phyloP scores from a whole-genome alignment of 2,329 filamentous ascomycete genomes.

The Beauveria medogensis region DNA sequence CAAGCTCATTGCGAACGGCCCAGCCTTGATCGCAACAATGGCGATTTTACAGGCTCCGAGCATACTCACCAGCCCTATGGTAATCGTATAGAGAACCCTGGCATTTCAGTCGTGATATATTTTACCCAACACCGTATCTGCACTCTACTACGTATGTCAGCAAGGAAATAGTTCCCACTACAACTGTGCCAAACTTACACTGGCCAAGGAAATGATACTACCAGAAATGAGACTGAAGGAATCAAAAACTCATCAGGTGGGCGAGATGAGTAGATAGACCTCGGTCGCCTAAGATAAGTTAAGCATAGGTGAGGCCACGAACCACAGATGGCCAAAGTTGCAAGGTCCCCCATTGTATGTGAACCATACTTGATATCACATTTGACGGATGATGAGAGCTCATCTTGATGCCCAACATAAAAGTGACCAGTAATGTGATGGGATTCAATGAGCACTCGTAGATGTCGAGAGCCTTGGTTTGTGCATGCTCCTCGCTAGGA shows the following conservation, averaged over 20 bases:
- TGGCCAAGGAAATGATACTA: conserved; percentile 87
- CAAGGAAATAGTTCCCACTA: background rate
- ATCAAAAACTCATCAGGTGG: conserved; percentile 86
- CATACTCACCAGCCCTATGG: conserved; percentile 73
- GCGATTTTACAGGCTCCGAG: conserved; percentile 80
- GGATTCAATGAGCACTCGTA: conserved; percentile 79
- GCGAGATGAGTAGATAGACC: conserved; percentile 69
- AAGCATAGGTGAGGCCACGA: conserved; percentile 76
- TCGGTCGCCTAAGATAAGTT: conserved; percentile 72
- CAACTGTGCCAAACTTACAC: conserved; percentile 47
- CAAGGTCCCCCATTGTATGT: conserved; percentile 87
- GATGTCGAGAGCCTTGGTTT: conserved; percentile 49
- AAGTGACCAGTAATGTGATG: conserved; percentile 76
- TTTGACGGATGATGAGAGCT: conserved; percentile 77
- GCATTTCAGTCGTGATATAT: conserved; percentile 68
- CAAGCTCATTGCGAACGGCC: conserved; percentile 49
- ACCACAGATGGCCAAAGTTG: conserved; percentile 74
- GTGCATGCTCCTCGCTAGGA: conserved; percentile 39
- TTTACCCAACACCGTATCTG: conserved; percentile 70
- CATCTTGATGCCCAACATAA: conserved; percentile 92
- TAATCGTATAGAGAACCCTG: conserved; percentile 90
- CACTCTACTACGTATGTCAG: conserved; percentile 42
- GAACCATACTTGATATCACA: conserved; percentile 84
- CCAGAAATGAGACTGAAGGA: conserved; percentile 82
- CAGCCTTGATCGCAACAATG: conserved; percentile 77